Base-by-base conservation (phyloP, 2,329 filamentous ascomycete species). In the Pyrenochaeta sp. region DNA sequence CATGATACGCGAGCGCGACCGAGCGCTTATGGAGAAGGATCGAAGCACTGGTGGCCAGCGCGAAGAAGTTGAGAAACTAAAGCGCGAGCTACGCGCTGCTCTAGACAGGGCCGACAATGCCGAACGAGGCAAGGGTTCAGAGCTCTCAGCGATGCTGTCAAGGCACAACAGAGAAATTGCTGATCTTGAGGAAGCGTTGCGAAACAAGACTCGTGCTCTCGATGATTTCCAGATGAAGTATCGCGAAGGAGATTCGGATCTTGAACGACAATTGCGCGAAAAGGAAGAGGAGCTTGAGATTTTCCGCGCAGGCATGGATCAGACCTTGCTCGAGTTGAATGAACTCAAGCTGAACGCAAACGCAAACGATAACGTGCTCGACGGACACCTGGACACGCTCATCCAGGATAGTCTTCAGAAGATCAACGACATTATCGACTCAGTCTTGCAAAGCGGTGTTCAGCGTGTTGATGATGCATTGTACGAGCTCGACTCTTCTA, bases 211-310 rank as follows among this genome's bases (percentile, higher is more conserved):
- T 12, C 88, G 91, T 36, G 90, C 92, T 39, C 82, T 99, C 43
- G 93, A 97, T 28, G 93, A 97, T 30, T 83, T 92, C 39, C 90
- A 93, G 54, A 83, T 88, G 72, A 92, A 90, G 77, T 84, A 92
- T 51, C 87, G 88, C 27, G 91, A 96, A 64, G 91, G 91, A 42
- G 90, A 90, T 76, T 91, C 90, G 0, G 95, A 98, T 72, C 88
- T 97, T 24, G 93, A 97, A 76, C 86, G 90, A 61, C 85, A 91
- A 51, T 84, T 99, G 32, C 90, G 90, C 46, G 95, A 98, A 64
- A 98, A 97, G 82, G 95, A 99, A 75, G 93, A 97, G 71, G 95
- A 99, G 79, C 88, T 99, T 27, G 95, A 98, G 79, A 93, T 98
- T 46, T 97, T 97, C 85, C 97, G 97, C 81, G 92, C 93, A 45